These are phyloP conservation scores for Neckera pumila DNA, from an alignment of 225 moss, liverwort and hornwort species.

Conservation along the genomic window DNA sequence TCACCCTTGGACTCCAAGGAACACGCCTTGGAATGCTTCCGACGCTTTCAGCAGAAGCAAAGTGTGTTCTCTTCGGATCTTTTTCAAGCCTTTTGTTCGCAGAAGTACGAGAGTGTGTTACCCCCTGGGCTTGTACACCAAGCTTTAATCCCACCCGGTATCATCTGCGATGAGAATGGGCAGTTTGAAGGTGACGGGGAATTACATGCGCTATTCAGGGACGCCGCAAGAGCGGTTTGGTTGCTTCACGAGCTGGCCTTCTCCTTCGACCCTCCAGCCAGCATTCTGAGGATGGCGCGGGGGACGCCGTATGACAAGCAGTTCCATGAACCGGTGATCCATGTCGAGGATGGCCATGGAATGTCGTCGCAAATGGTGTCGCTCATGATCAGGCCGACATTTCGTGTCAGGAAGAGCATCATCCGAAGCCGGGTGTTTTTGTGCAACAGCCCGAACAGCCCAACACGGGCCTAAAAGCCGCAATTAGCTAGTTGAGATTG, in stretches of 20 bases:
- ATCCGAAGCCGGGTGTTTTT: not conserved
- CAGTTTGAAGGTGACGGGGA: too few species aligned
- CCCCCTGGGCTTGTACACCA: not conserved
- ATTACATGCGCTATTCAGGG: too few species aligned
- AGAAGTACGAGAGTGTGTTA: not conserved
- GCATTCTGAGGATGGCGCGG: not conserved
- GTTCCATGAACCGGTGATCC: not conserved
- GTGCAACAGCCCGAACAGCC: not conserved
- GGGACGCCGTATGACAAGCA: not conserved
- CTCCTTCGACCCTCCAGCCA: constrained; percentile 23
- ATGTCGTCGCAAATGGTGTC: not conserved
- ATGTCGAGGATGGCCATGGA: not conserved
- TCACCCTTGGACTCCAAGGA: not conserved
- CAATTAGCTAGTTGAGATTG: too few species aligned
- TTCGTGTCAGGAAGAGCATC: not conserved
- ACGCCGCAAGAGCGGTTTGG: not conserved
- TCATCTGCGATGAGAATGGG: too few species aligned
- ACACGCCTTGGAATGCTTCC: not conserved
- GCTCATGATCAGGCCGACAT: not conserved
- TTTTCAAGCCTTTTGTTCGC: not conserved
- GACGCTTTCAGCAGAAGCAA: not conserved
- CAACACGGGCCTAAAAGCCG: not conserved
- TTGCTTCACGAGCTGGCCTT: constrained; percentile 6
- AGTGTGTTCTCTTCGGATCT: not conserved
- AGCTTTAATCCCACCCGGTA: not conserved